Conservation (phyloP, 371 early-diverging fungal species). For the Capillidium heterosporum region DNA sequence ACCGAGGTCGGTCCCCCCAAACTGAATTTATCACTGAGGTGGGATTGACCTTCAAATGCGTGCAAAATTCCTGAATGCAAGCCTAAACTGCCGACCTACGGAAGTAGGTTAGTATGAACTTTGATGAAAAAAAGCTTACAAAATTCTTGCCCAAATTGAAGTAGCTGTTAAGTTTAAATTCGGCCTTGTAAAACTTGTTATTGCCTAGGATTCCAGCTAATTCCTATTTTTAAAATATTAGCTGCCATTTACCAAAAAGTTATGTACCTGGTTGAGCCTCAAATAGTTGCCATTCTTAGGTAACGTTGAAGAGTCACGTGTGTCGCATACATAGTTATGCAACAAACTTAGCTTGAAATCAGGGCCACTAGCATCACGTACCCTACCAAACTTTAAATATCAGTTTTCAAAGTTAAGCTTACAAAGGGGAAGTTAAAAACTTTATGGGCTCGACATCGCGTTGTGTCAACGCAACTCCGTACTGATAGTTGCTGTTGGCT, state of each 20-base stretch:
- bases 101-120: conserved; percentile 10
- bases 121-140: conserved; percentile 17
- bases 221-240: conserved; percentile 23
- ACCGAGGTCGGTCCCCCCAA: conserved; percentile 73
- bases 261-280: conserved; percentile 20
- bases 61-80: conserved; percentile 47
- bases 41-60: conserved; percentile 22
- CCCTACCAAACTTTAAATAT: conserved; percentile 18
- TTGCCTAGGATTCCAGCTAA: conserved; percentile 75
- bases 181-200: conserved; percentile 47
- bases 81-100: conserved; percentile 25
- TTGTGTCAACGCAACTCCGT: too few species aligned
- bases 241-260: background rate
- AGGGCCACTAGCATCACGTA: conserved; percentile 77
- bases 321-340: conserved; percentile 46
- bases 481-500: too few species aligned
- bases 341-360: conserved; percentile 62
- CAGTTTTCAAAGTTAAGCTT: background rate
- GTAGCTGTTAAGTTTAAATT: conserved; percentile 39
- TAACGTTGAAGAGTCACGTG: conserved; percentile 51
- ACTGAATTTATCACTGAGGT: conserved; percentile 65
- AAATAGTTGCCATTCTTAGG: conserved; percentile 58
- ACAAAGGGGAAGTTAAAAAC: background rate
- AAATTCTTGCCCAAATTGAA: conserved; percentile 23
- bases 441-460: too few species aligned